Conservation (phyloP, 2,329 filamentous ascomycete species). For the Botryosphaeria dothidea region DNA sequence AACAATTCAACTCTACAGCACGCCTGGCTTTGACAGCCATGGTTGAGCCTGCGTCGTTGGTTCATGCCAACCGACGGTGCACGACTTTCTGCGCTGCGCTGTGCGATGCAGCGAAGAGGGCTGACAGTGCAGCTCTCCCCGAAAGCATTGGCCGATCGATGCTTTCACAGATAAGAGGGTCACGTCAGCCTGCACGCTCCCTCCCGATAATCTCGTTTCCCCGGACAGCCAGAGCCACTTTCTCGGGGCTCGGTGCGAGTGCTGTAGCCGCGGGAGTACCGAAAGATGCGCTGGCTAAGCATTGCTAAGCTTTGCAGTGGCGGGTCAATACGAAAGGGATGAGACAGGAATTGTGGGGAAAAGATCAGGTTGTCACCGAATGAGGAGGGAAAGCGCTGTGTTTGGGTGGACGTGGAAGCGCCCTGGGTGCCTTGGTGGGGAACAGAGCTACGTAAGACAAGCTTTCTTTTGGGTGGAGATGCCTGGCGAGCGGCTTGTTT, state of each 20-base stretch:
- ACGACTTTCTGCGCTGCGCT: background rate
- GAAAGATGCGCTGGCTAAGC: background rate
- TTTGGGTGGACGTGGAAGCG: background rate
- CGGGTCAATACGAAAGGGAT: background rate
- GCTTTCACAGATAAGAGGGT: background rate
- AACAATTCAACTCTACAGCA: background rate
- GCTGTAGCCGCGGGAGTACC: background rate
- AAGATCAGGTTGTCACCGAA: background rate
- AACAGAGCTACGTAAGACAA: background rate
- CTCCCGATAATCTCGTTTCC: background rate
- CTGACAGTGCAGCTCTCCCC: background rate
- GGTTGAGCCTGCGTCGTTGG: background rate
- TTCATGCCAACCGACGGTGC: background rate
- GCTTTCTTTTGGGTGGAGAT: background rate
- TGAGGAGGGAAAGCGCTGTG: background rate
- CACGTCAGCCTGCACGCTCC: background rate
- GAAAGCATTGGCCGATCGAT: background rate
- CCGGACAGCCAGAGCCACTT: background rate
- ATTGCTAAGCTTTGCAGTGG: conserved; percentile 3
- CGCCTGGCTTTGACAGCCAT: background rate
- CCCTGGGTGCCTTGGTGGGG: background rate
- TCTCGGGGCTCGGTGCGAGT: background rate
- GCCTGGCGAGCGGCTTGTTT: background rate
- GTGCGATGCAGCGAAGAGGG: background rate
- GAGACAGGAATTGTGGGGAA: background rate